These are phyloP conservation scores for Teratosphaeria nubilosa DNA, from an alignment of 2,329 filamentous ascomycete genomes.

Conservation along the genomic window DNA sequence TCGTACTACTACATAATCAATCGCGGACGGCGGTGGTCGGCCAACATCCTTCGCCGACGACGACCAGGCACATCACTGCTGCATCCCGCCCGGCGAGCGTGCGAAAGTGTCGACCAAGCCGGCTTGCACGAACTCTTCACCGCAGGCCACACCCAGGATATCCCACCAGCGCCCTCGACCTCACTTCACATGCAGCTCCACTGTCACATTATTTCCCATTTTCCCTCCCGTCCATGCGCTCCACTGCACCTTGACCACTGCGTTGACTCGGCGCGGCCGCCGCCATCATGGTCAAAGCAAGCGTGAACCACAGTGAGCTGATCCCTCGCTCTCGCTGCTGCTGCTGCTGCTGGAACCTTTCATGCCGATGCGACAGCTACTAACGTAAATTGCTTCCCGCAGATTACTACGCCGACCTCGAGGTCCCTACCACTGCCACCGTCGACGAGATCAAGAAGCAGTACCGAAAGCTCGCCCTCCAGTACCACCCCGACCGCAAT, in stretches of 20 bases:
- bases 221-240: background rate
- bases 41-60: background rate
- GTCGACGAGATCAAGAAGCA: constrained; percentile 73
- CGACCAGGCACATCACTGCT: background rate
- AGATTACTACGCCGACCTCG: constrained; percentile 63
- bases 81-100: background rate
- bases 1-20: background rate
- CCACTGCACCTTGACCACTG: constrained; percentile 3
- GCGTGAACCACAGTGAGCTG: constrained; percentile 20
- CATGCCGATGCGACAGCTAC: constrained; percentile 1
- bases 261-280: constrained; percentile 4
- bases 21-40: background rate
- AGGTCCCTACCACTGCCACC: constrained; percentile 57
- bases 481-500: constrained; percentile 84
- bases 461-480: constrained; percentile 73
- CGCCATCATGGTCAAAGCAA: constrained; percentile 26
- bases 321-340: background rate
- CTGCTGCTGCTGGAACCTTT: background rate
- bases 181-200: background rate
- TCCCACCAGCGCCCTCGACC: background rate
- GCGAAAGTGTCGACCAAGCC: background rate
- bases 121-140: background rate
- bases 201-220: background rate
- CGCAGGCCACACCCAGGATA: background rate
- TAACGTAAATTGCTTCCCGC: background rate